Base-by-base conservation (phyloP, 1,284 basidiomycete genomes). In the Trichosporon sp. region DNA sequence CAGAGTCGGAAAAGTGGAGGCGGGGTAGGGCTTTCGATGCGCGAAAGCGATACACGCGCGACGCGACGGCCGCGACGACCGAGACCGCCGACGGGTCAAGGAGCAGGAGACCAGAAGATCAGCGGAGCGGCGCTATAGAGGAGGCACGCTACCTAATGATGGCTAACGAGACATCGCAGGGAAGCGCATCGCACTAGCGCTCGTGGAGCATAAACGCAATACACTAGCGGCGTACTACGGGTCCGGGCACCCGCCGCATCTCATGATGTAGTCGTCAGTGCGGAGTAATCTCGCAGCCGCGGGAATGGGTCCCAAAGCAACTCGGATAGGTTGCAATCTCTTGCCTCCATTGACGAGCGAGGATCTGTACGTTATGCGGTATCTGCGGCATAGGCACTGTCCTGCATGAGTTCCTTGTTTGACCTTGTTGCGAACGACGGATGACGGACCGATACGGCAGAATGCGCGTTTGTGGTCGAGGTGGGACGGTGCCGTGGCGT, bases 251-350 rank as follows among this genome's bases (percentile, higher is more conserved):
- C 51, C 51, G 21, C 51, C 19, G 8, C 21, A 26, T 26, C 19
- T 54, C 51, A 19, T 54, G 51, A 54, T 54, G 51, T 54, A 54
- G 19, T 54, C 51, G 51, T 54, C 51, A 54, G 51, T 21, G 51
- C 51, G 19, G 26, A 54, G 51, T 54, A 26, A 26, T 54, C 8
- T 26, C 51, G 51, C 51, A 21, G 51, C 19, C 8, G 51, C 51
- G 51, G 51, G 51, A 54, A 19, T 54, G 19, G 51, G 21, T 26
- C 10, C 19, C 51, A 54, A 26, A 21, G 19, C 51, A 54, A 10
- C 7, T 21, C n/a, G 21, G 10, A 26, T 19, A 8, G 10, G 51
- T 54, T 10, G 6, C 8, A 21, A 54, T 54, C 51, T 54, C 6
- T 16, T 19, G 5, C 51, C 19, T 54, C 10, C 10, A 8, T 21